Evolutionary conservation across 257 asterid genomes (phyloP), one percentile per base, ranked within the genome.

Genomic region (Coffea canephora): DNA sequence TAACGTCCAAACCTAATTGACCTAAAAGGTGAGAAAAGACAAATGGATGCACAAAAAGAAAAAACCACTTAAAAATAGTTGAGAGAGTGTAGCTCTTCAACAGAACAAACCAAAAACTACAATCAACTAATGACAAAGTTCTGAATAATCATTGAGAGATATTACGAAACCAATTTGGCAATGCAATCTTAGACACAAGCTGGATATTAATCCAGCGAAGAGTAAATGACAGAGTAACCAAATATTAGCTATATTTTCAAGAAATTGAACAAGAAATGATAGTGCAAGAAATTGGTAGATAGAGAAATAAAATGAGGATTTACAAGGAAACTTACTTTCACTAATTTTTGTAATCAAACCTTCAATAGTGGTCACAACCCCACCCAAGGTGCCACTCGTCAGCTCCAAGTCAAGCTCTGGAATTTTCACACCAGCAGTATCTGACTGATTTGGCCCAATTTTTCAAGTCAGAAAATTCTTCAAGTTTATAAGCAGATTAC

Each of bases 371-470:
- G 98, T 96, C 64, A 96, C 96, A 77, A 94, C 85, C 73, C 99
- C 99, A 72, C 99, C 99, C 84, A 96, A 85, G 48, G 97, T 92
- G 78, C 99, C 99, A 78, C 92, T 87, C 15, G 90, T 43, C 82
- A 96, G 89, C 86, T 96, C 99, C 93, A 96, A 86, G 39, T 92
- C 93, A 73, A 96, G 87, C 81, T 96, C 98, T 11, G 98, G 98
- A 41, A 96, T 88, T 83, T 75, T 64, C 82, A 94, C 95, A 49
- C 90, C 84, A 75, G 98, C 98, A 21, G 97, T 89, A 82, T 94
- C 99, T 5, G 99, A 96, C 99, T 96, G 79, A 46, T 80, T 84
- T 72, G 69, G 69, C 48, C 77, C 64, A 80, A 81, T 74, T 2
- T 50, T 55, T 5, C 27, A 74, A 67, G 69, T 86, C 50, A 79